Evolutionary conservation across 129 eudicot genomes (phyloP).

Genomic region (Chrysanthemum seticuspe): DNA sequence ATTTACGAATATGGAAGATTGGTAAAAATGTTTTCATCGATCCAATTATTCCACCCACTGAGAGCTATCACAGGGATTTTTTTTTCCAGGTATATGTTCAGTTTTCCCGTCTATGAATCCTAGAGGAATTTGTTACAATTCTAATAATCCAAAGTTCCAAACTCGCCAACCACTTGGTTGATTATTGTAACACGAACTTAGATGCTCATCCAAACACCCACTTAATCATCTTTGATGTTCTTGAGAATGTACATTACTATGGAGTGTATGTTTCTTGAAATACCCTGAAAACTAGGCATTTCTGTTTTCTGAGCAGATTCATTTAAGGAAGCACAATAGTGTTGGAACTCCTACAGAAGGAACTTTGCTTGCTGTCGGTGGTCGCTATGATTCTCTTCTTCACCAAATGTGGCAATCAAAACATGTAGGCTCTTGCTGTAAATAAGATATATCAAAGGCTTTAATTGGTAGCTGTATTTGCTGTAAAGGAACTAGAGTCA

Average conservation of each 20-base stretch:
- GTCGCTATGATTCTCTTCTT: conserved; percentile 87
- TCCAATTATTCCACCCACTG: conserved; percentile 95
- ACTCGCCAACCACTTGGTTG: neutral
- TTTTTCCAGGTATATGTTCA: conserved; percentile 70
- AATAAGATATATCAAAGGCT: neutral
- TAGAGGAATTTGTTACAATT: neutral
- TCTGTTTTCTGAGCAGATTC: conserved; percentile 45
- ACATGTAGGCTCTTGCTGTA: conserved; percentile 45
- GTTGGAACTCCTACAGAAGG: conserved; percentile 70
- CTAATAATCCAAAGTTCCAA: too few relatives aligned
- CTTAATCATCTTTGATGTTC: conserved; percentile 11
- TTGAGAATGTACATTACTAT: neutral
- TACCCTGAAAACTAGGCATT: conserved; percentile 16
- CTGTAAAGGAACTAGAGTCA: neutral
- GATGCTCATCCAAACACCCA: neutral
- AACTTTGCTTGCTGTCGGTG: conserved; percentile 91
- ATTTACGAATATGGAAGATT: conserved; percentile 74
- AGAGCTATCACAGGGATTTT: conserved; percentile 74
- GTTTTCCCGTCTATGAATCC: neutral
- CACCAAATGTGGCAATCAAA: conserved; percentile 53
- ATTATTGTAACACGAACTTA: neutral
- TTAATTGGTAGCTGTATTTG: neutral
- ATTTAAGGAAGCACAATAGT: conserved; percentile 59
- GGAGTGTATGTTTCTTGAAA: neutral
- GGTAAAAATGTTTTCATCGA: conserved; percentile 64